phyloP scores from a whole-genome alignment of 768 basidiomycete genomes.

The Tephrocybe sp. region DNA sequence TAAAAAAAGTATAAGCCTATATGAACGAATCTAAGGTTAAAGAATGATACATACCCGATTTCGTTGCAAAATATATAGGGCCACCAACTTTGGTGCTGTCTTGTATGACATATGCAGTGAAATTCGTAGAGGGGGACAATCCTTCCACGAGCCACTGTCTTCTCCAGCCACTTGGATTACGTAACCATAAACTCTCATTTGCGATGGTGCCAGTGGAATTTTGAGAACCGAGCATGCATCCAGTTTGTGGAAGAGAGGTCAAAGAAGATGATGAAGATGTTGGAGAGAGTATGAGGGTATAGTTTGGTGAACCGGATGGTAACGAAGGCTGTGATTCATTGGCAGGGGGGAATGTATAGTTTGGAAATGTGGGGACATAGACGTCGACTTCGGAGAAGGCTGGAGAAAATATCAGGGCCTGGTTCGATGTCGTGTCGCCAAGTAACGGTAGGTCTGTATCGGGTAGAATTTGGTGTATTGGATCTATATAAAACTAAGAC shows the following conservation, averaged over 20 bases:
- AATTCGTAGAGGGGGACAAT: constrained; percentile 67
- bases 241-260: constrained; percentile 48
- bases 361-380: constrained; percentile 56
- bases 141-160: constrained; percentile 64
- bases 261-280: constrained; percentile 38
- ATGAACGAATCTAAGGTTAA: not conserved
- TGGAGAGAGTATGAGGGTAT: constrained; percentile 53
- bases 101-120: constrained; percentile 68
- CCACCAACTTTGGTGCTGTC: constrained; percentile 55
- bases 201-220: constrained; percentile 34
- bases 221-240: constrained; percentile 50
- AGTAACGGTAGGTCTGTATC: constrained; percentile 45
- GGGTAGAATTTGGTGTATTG: constrained; percentile 43
- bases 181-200: constrained; percentile 53
- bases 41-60: constrained; percentile 50
- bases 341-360: constrained; percentile 68
- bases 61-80: constrained; percentile 72
- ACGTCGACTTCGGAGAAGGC: constrained; percentile 33
- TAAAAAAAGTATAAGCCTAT: constrained; percentile 18
- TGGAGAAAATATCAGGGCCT: constrained; percentile 71
- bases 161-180: constrained; percentile 58
- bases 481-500: constrained; percentile 27
- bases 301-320: constrained; percentile 43
- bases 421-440: constrained; percentile 72
- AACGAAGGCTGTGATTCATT: constrained; percentile 42